Percentiles rank a stretch among this genome's conserved stretches.
Evolutionary conservation across 768 basidiomycete species (phyloP).

Genomic region (Dictyophora rubrovolvata): DNA sequence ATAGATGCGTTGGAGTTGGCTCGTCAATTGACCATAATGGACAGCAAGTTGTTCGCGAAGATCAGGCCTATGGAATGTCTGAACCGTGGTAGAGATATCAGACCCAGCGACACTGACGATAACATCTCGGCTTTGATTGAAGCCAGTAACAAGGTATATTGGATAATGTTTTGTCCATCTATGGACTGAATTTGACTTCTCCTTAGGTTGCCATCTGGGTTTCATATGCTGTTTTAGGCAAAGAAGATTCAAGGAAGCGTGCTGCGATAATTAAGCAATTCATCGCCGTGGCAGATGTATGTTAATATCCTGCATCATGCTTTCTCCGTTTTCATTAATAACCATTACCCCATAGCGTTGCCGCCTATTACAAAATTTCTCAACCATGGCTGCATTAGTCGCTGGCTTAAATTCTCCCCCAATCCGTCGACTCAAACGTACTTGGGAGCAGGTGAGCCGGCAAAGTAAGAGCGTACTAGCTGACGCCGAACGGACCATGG

Average conservation of each 20-base stretch:
- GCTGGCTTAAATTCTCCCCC: conserved; percentile 92
- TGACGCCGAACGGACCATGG: conserved; percentile 80
- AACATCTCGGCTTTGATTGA: conserved; percentile 84
- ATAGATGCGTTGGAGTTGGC: conserved; percentile 86
- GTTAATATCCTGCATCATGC: conserved; percentile 20
- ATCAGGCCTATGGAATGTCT: conserved; percentile 89
- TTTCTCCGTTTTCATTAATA: conserved; percentile 1
- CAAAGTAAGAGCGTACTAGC: conserved; percentile 65
- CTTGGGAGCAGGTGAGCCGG: conserved; percentile 81
- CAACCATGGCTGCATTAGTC: conserved; percentile 92
- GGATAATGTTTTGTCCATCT: background rate
- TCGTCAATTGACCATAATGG: conserved; percentile 86
- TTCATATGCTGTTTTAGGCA: conserved; percentile 67
- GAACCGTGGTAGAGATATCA: conserved; percentile 69
- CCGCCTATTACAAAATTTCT: conserved; percentile 83
- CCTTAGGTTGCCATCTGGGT: conserved; percentile 88
- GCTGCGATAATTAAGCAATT: conserved; percentile 80
- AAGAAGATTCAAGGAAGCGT: conserved; percentile 77
- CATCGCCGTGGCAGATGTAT: conserved; percentile 82
- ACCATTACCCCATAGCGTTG: conserved; percentile 55
- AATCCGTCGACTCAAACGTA: conserved; percentile 84
- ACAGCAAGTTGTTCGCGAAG: conserved; percentile 75
- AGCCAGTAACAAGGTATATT: conserved; percentile 70
- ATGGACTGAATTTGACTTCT: conserved; percentile 5
- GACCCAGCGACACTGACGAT: conserved; percentile 53